phyloP scores from a whole-genome alignment of 2,329 filamentous ascomycete genomes.

The Pseudogymnoascus sp. region DNA sequence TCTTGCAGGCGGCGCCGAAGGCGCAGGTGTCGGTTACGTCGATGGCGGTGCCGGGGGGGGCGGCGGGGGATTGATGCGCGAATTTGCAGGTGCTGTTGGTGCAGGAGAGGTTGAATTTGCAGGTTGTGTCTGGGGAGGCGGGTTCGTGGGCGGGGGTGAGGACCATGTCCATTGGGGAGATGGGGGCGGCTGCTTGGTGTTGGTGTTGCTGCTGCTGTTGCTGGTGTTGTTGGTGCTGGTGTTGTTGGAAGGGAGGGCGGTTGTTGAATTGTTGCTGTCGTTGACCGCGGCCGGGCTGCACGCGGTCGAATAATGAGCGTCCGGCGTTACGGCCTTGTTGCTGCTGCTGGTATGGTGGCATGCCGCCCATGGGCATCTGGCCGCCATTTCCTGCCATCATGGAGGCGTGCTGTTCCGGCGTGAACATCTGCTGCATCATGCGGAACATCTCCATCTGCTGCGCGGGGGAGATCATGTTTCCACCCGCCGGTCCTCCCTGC shows the following conservation, averaged over 20 bases:
- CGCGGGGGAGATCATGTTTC: conserved; percentile 50
- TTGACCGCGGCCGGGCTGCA: conserved; percentile 37
- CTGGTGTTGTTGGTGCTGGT: conserved; percentile 16
- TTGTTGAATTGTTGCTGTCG: conserved; percentile 5
- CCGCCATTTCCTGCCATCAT: conserved; percentile 49
- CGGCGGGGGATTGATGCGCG: conserved; percentile 88
- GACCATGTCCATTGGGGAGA: conserved; percentile 49
- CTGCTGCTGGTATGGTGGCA: conserved; percentile 36
- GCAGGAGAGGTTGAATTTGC: conserved; percentile 84
- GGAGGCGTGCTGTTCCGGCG: conserved; percentile 40
- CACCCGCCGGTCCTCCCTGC: conserved; percentile 31
- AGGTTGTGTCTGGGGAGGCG: conserved; percentile 61
- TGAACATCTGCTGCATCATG: conserved; percentile 66
- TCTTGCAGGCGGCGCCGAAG: conserved; percentile 89
- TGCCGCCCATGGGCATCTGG: conserved; percentile 41
- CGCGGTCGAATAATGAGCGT: conserved; percentile 67
- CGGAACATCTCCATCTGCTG: conserved; percentile 68
- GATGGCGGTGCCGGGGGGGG: conserved; percentile 65
- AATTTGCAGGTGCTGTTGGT: conserved; percentile 85
- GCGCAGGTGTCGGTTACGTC: conserved; percentile 74
- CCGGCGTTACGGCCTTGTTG: conserved; percentile 35
- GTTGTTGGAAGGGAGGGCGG: conserved; percentile 8
- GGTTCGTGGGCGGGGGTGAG: conserved; percentile 47
- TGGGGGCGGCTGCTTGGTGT: conserved; percentile 13
- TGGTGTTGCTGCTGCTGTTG: conserved; percentile 10